Base-by-base conservation (phyloP, 306 rosid species). In the Malus fusca region DNA sequence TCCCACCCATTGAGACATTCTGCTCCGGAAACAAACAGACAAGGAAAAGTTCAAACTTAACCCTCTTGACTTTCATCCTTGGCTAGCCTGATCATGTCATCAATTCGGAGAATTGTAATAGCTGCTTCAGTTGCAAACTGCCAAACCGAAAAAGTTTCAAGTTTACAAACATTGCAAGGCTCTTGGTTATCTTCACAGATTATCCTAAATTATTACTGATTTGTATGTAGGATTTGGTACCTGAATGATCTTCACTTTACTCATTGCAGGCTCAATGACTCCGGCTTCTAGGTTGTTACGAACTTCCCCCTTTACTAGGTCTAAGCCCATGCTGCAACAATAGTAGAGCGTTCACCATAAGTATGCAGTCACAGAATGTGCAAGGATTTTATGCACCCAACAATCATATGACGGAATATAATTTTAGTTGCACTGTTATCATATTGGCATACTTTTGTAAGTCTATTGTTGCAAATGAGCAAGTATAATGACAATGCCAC, bases 81-180 rank as follows among this genome's bases (percentile, higher is more conserved):
- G 85, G 88, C 69, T 75, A 94, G 98, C 88, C 75, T 88, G 87
- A 94, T 94, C 98, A 94, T 94, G 82, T 94, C 98, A n/a, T 94
- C 98, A 35, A 94, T 92, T 72, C 97, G 96, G 77, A 94, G 98
- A 62, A 94, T 94, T 6, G 98, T 94, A 25, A 94, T 92, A 11
- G 98, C 98, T 60, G 98, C 98, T 84, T 94, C 98, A 11, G 97
- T 94, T 22, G 98, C 98, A 85, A 94, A 94, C 98, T 92, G 90
- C 53, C 2, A 51, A 37, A 75, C 11, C 6, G 56, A 25, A 74
- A 17, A 51, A 28, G 7, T 66, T 44, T 13, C 35, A 46, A 33
- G 14, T 42, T 10, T 23, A 76, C 68, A 6, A 69, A 43, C 56
- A 43, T 66, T 31, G 23, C 67, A 18, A 70, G 58, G 74, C 33